Evolutionary conservation across 23 red algal species (phyloP), one percentile per base, ranked within the genome.

Genomic region (Cyanidioschyzon merolae): DNA sequence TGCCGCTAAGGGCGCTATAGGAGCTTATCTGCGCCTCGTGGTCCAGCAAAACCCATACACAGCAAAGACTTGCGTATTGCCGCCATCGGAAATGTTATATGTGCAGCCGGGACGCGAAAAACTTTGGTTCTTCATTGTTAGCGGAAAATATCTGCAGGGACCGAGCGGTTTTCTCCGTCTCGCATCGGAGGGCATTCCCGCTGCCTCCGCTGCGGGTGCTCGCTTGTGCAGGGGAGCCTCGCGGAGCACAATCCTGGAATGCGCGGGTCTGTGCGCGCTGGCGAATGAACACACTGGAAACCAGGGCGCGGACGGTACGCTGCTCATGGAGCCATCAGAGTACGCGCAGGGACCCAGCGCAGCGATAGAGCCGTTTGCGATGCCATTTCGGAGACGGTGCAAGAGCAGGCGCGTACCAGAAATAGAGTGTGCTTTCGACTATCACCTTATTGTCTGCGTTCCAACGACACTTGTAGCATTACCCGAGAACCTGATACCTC

Each of bases 391-490:
- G n/a, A n/a, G n/a, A n/a, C n/a, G n/a, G n/a, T n/a, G n/a, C 45
- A 54, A 21, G 45, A 54, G 7, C 45, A 21, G 21, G 12, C 21
- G 45, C 45, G 45, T 15, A 15, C 45, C 45, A 21, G 12, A 7
- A 54, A 21, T 58, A 1, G 67, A 59, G 59, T n/a, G 26, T 36
- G 67, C 29, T 15, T 58, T 82, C 38, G 40, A 58, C 40, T 39
- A 82, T 41, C 40, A 57, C 7, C 26, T 38, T 37, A 38, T 74
- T 1, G 58, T 89, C 12, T 98, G 76, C 77, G 67, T 89, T 3
- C 89, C 94, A 1, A 76, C 80, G 39, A 91, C 94, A 15, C 84
- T 98, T 41, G 77, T 98, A 15, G 59, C 91, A 36, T 85, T 98
- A 21, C 94, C 94, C 37, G 37, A 63, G 17, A 80, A 80, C 15